Conservation (phyloP, 139 green algal species). For the Chlorella sp. region DNA sequence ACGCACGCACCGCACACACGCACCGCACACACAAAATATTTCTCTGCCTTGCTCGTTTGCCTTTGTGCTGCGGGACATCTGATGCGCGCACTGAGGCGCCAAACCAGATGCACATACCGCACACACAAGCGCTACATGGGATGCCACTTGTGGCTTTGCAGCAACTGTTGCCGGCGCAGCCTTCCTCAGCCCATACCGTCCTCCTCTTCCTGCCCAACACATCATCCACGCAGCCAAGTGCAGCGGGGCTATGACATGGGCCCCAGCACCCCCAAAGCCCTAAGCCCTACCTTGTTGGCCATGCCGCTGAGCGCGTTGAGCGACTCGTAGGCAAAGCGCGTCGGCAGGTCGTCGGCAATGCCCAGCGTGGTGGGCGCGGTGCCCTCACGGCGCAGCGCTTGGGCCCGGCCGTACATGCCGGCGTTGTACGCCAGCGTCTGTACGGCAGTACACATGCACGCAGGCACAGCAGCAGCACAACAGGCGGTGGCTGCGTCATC, state of each 20-base stretch:
- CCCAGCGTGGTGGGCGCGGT: slow-evolving; percentile 33
- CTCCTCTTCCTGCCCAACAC: too few species aligned
- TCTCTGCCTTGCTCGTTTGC: too few species aligned
- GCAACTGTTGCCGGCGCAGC: too few species aligned
- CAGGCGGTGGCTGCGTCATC: too few species aligned
- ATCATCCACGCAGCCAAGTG: too few species aligned
- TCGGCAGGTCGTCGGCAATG: slow-evolving; percentile 68
- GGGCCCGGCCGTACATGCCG: slow-evolving; percentile 34
- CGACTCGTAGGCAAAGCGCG: slow-evolving; percentile 71
- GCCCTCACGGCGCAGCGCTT: slow-evolving; percentile 40
- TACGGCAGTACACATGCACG: not conserved
- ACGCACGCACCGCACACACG: not conserved
- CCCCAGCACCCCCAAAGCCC: too few species aligned
- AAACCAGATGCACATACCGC: too few species aligned
- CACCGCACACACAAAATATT: not conserved
- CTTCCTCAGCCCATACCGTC: too few species aligned
- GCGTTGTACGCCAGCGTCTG: slow-evolving; percentile 50
- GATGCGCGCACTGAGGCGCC: not conserved
- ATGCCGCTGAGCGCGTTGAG: slow-evolving; percentile 72
- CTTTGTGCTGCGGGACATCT: too few species aligned
- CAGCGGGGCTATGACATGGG: too few species aligned
- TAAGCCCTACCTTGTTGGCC: slow-evolving; percentile 59
- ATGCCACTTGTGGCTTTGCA: too few species aligned
- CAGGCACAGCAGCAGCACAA: not conserved
- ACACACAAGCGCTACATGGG: not conserved